Evolutionary conservation across 176 grass and related monocot species (phyloP).

Genomic region (Oryza coarctata): DNA sequence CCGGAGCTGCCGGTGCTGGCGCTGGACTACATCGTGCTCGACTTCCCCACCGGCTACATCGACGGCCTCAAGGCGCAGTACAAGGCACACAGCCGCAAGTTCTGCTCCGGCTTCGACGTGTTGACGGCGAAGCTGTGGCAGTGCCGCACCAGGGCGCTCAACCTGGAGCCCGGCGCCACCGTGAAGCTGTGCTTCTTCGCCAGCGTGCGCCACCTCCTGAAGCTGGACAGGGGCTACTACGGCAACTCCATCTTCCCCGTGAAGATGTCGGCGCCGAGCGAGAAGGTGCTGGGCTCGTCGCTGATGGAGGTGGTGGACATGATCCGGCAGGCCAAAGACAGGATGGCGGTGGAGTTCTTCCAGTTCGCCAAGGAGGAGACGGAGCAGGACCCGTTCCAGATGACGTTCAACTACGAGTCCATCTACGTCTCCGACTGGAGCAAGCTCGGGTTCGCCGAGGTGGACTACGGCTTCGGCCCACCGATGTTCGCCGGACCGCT

Average conservation of each 20-base stretch:
- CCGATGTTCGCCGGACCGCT: constrained; percentile 66
- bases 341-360: constrained; percentile 56
- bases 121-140: constrained; percentile 59
- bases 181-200: constrained; percentile 64
- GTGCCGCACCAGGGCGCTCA: constrained; percentile 56
- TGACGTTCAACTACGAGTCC: constrained; percentile 82
- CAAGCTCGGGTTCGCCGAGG: constrained; percentile 77
- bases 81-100: constrained; percentile 58
- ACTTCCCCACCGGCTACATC: constrained; percentile 50
- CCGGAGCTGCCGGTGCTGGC: constrained; percentile 46
- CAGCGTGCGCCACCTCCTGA: constrained; percentile 57
- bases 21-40: constrained; percentile 47
- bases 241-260: constrained; percentile 76
- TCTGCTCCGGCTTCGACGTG: constrained; percentile 69
- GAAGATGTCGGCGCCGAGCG: constrained; percentile 26
- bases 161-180: constrained; percentile 21
- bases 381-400: constrained; percentile 58
- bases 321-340: constrained; percentile 57
- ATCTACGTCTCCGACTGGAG: constrained; percentile 83
- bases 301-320: constrained; percentile 56
- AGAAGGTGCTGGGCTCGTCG: constrained; percentile 29
- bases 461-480: constrained; percentile 69
- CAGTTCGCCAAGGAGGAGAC: constrained; percentile 68
- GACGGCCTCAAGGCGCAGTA: constrained; percentile 51
- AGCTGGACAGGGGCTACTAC: constrained; percentile 55